These are phyloP conservation scores for Ustilago tritici DNA, from an alignment of 1,284 basidiomycete genomes.

Conservation along the genomic window DNA sequence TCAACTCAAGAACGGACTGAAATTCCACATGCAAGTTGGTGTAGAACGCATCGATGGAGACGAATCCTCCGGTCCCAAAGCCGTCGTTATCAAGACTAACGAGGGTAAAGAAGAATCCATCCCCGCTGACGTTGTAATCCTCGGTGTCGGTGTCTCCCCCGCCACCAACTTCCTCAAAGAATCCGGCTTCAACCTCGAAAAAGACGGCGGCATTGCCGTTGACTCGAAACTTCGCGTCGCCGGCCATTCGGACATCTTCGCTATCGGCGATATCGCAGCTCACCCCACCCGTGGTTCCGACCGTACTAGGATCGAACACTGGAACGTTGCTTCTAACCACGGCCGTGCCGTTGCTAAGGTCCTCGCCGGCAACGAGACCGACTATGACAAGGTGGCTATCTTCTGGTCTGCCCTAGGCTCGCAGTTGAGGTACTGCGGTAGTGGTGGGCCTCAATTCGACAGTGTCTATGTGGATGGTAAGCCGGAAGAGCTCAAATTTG, in stretches of 20 bases:
- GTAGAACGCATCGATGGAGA: constrained; percentile 79
- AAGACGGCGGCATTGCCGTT: constrained; percentile 82
- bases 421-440: constrained; percentile 84
- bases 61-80: constrained; percentile 37
- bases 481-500: constrained; percentile 76
- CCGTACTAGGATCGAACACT: constrained; percentile 83
- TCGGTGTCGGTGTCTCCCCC: constrained; percentile 89
- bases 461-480: constrained; percentile 83
- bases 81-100: constrained; percentile 76
- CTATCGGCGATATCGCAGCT: constrained; percentile 89
- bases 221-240: constrained; percentile 82
- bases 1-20: constrained; percentile 77
- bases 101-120: constrained; percentile 75
- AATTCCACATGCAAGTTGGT: constrained; percentile 80
- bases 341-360: constrained; percentile 83
- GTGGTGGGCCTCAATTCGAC: constrained; percentile 77
- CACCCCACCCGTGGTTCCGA: constrained; percentile 77
- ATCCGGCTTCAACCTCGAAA: constrained; percentile 69
- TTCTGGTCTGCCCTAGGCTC: constrained; percentile 85
- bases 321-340: constrained; percentile 90
- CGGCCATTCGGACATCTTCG: constrained; percentile 77
- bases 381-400: constrained; percentile 82
- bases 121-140: constrained; percentile 82
- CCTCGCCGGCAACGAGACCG: constrained; percentile 47
- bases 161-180: constrained; percentile 84